phyloP scores from a whole-genome alignment of 2,329 filamentous ascomycete species.

The Scedosporium minutisporum region DNA sequence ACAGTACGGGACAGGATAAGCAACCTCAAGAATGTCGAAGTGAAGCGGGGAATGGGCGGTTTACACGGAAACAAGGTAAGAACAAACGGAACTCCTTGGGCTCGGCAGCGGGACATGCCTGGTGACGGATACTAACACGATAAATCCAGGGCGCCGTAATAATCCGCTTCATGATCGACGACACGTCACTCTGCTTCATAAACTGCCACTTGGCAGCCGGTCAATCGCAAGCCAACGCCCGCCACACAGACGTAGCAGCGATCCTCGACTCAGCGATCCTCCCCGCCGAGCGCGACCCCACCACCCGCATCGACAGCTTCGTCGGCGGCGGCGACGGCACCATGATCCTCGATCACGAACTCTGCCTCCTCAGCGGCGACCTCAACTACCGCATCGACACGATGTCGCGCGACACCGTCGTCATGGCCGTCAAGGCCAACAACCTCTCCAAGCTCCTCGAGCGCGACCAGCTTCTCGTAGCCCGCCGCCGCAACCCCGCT shows the following conservation, averaged over 20 bases:
- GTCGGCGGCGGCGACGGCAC: conserved; percentile 88
- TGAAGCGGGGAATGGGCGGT: conserved; percentile 94
- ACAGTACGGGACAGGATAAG: conserved; percentile 66
- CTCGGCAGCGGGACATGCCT: not conserved
- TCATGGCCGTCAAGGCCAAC: conserved; percentile 70
- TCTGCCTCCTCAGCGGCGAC: conserved; percentile 94
- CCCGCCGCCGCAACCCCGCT: conserved; percentile 76
- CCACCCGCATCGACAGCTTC: conserved; percentile 64
- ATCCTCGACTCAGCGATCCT: conserved; percentile 76
- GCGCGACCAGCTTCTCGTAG: conserved; percentile 84
- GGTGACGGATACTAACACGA: not conserved
- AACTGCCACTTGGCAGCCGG: conserved; percentile 96
- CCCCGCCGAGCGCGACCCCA: conserved; percentile 60
- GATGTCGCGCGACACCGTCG: conserved; percentile 87
- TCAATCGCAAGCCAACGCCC: conserved; percentile 78
- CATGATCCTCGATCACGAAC: conserved; percentile 93
- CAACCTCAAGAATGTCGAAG: conserved; percentile 68
- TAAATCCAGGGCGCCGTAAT: conserved; percentile 61
- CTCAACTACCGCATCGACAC: conserved; percentile 98
- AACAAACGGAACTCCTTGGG: not conserved
- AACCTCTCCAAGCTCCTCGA: conserved; percentile 83
- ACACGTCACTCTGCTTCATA: conserved; percentile 89
- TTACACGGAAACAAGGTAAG: conserved; percentile 76
- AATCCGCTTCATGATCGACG: conserved; percentile 85
- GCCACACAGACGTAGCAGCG: conserved; percentile 83